These are phyloP conservation scores for Neofusicoccum sp. DNA, from an alignment of 2,329 filamentous ascomycete species.

Conservation along the genomic window DNA sequence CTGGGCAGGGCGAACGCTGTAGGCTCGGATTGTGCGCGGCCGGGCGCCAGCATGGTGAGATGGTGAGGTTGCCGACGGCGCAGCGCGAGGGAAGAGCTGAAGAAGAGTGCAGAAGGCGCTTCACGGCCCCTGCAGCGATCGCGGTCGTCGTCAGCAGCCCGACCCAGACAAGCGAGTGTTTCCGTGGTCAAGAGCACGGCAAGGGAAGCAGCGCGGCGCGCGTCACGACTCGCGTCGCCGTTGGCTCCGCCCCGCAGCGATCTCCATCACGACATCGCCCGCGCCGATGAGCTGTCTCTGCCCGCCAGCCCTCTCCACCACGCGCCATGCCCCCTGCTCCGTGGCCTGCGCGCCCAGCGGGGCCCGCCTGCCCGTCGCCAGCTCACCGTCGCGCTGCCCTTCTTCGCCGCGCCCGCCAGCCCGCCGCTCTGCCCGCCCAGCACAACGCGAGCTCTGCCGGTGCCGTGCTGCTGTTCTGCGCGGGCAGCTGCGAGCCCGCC, in stretches of 20 bases:
- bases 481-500: constrained; percentile 65
- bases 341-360: background rate
- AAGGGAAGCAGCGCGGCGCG: too few relatives aligned
- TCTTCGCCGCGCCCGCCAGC: constrained; percentile 21
- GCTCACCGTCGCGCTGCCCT: constrained; percentile 7
- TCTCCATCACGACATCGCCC: constrained; percentile 11
- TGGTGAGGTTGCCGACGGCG: too few relatives aligned
- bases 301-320: background rate
- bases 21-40: too few relatives aligned
- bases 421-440: too few relatives aligned
- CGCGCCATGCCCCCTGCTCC: background rate
- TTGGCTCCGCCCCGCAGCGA: background rate
- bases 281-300: constrained; percentile 1
- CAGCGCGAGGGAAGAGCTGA: background rate
- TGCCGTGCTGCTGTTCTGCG: constrained; percentile 54
- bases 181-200: too few relatives aligned
- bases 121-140: background rate
- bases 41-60: too few relatives aligned
- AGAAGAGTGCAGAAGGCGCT: background rate
- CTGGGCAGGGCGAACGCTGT: too few relatives aligned
- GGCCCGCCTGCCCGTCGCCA: background rate
- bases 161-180: too few relatives aligned
- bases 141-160: background rate
- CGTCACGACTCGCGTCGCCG: too few relatives aligned
- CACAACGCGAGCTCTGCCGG: background rate